Evolutionary conservation across 805 yeast genomes (phyloP).

Genomic region (Pichia deserticola): DNA sequence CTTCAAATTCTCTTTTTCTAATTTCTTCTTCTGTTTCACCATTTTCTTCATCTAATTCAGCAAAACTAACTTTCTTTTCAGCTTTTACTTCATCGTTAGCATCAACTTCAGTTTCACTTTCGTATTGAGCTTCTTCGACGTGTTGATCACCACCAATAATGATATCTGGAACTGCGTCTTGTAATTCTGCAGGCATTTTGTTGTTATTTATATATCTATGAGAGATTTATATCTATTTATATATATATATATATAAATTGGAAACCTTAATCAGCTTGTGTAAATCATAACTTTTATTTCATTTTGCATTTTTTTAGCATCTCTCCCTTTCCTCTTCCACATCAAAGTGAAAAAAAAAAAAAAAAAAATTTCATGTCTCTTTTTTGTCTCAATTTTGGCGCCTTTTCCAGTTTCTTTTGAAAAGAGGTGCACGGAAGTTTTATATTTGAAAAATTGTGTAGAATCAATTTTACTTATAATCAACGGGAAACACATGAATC

Average conservation of each 20-base stretch:
- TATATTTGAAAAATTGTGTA: no score
- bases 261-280: no score
- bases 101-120: constrained; percentile 29
- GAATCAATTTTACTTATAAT: background rate
- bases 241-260: no score
- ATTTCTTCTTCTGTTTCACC: constrained; percentile 63
- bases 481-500: background rate
- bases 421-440: background rate
- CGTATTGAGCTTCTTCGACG: constrained; percentile 29
- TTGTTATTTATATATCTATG: background rate
- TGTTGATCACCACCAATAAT: constrained; percentile 53
- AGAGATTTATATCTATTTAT: no score
- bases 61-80: constrained; percentile 79
- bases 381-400: background rate
- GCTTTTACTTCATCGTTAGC: constrained; percentile 29
- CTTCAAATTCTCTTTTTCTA: constrained; percentile 82
- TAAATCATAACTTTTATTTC: no score
- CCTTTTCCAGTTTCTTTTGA: background rate
- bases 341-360: background rate
- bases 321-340: background rate
- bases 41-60: constrained; percentile 55
- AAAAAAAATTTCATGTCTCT: constrained; percentile 1
- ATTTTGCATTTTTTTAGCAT: background rate
- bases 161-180: constrained; percentile 79
- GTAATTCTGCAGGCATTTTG: constrained; percentile 68